Evolutionary conservation across 2,329 filamentous ascomycete genomes (phyloP).

Genomic region (Aspergillus sp.): DNA sequence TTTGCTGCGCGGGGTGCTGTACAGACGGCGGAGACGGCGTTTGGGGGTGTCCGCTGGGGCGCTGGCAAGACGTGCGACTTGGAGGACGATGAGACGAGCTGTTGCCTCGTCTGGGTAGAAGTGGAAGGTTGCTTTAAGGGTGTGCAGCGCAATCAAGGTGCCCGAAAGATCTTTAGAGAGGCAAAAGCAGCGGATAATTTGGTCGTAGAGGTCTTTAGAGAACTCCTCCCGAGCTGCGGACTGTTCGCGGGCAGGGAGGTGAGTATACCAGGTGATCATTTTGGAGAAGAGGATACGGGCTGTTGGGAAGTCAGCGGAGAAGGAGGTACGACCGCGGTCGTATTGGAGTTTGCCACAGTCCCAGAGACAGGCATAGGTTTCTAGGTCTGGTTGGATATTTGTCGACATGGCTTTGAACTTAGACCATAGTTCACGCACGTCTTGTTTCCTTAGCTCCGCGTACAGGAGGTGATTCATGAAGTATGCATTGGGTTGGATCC

Average conservation of each 20-base stretch:
- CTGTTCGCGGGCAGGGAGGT: slow-evolving; percentile 22
- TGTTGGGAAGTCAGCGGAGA: slow-evolving; percentile 39
- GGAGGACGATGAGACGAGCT: slow-evolving; percentile 41
- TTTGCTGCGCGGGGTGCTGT: slow-evolving; percentile 34
- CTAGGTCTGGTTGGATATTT: slow-evolving; percentile 53
- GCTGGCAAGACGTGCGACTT: slow-evolving; percentile 40
- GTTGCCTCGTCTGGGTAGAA: slow-evolving; percentile 41
- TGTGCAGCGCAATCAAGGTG: slow-evolving; percentile 43
- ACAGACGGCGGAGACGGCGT: slow-evolving; percentile 34
- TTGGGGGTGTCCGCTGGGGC: slow-evolving; percentile 25
- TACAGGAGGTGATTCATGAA: slow-evolving; percentile 74
- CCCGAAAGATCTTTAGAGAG: slow-evolving; percentile 42
- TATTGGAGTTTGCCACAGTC: slow-evolving; percentile 43
- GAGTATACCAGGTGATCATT: slow-evolving; percentile 42
- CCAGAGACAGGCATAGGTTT: slow-evolving; percentile 64
- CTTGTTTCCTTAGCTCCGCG: slow-evolving; percentile 54
- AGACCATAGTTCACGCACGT: slow-evolving; percentile 46
- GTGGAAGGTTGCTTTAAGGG: slow-evolving; percentile 37
- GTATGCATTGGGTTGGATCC: slow-evolving; percentile 61
- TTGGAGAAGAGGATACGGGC: slow-evolving; percentile 40
- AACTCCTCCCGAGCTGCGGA: slow-evolving; percentile 30
- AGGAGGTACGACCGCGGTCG: slow-evolving; percentile 40
- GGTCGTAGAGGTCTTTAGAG: slow-evolving; percentile 44
- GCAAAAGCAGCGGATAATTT: slow-evolving; percentile 46
- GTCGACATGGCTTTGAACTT: slow-evolving; percentile 50